A percentile compares a stretch with the other conserved stretches of the same genome.
Evolutionary conservation across 2,329 filamentous ascomycete genomes (phyloP).

Genomic region (Chalaropsis ovoidea): DNA sequence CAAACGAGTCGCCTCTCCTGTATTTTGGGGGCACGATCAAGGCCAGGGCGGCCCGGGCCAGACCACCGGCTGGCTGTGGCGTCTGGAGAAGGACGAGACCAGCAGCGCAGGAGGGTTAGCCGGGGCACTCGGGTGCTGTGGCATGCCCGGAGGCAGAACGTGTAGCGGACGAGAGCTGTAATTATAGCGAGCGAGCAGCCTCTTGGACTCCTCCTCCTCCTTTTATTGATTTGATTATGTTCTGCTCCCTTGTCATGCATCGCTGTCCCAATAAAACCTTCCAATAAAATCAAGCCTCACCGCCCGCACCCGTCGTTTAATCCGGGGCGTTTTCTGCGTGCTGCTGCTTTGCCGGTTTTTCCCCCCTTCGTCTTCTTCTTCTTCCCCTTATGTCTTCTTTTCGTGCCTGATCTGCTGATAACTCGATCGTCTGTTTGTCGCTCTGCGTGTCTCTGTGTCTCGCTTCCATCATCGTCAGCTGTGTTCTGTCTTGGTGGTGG

Average conservation of each 20-base stretch:
- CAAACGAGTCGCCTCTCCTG: no score
- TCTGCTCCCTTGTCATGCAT: conserved; percentile 10
- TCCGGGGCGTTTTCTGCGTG: neutral
- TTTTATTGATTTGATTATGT: no score
- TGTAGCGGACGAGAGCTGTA: no score
- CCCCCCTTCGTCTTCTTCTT: neutral
- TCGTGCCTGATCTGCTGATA: neutral
- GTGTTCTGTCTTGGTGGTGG: neutral
- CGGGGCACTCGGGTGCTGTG: no score
- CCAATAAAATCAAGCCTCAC: conserved; percentile 14
- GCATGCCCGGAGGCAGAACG: neutral
- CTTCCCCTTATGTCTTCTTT: neutral
- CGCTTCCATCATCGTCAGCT: neutral
- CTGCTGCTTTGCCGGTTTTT: neutral
- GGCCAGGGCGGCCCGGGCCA: neutral
- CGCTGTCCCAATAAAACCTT: neutral
- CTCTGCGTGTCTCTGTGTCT: neutral
- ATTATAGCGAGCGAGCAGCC: no score
- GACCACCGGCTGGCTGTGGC: neutral
- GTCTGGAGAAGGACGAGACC: neutral
- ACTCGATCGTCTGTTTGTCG: neutral
- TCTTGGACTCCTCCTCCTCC: no score
- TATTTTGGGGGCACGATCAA: no score
- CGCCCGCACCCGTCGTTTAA: conserved; percentile 10
- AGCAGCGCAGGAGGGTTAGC: neutral